Percentiles rank a stretch among this genome's conserved stretches.
Conservation (phyloP, 2,329 filamentous ascomycete species). For the Gnomoniopsis sp. region DNA sequence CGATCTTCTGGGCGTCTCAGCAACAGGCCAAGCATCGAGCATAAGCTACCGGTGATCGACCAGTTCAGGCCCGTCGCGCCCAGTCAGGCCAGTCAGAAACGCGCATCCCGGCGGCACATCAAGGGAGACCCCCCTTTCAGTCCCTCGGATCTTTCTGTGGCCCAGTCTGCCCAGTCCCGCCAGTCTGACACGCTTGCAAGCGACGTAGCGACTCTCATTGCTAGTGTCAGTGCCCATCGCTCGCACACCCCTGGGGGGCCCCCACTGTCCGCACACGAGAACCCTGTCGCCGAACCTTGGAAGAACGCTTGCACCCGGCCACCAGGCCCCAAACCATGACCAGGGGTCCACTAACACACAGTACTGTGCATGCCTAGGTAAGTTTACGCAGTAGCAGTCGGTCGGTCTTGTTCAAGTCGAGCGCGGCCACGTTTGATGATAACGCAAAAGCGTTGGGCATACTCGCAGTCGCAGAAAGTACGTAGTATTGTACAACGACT, state of each 20-base stretch:
- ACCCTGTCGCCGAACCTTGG: neutral
- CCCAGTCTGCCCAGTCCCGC: neutral
- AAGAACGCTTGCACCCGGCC: neutral
- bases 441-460: too few relatives aligned
- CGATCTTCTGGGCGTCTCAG: neutral
- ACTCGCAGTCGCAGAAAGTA: too few relatives aligned
- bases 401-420: too few relatives aligned
- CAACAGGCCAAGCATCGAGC: too few relatives aligned
- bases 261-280: neutral
- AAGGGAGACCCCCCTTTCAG: neutral
- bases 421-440: too few relatives aligned
- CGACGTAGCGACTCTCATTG: neutral
- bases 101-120: neutral
- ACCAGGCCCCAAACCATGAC: neutral
- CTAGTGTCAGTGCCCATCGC: neutral
- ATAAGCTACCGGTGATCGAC: neutral
- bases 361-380: too few relatives aligned
- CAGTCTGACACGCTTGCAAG: neutral
- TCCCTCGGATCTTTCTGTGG: neutral
- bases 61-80: neutral
- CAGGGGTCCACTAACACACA: neutral
- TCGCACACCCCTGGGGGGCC: too few relatives aligned
- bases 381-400: too few relatives aligned
- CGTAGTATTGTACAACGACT: too few relatives aligned
- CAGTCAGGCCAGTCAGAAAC: neutral